Evolutionary conservation across 2,329 filamentous ascomycete species (phyloP).

Genomic region (Neofusicoccum cordaticola): DNA sequence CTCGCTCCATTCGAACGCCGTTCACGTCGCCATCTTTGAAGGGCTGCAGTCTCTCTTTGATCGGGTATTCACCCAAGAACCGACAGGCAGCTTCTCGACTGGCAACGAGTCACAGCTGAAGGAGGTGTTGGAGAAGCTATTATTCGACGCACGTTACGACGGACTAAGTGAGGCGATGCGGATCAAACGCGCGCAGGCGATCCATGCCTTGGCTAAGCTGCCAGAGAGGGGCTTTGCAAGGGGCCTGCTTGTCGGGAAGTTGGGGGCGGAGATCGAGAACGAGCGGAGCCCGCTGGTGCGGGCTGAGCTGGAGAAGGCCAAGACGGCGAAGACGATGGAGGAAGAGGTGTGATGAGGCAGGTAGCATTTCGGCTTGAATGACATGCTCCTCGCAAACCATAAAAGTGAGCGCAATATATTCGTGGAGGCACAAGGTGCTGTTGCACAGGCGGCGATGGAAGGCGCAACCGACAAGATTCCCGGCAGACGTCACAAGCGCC

Average conservation of each 20-base stretch:
- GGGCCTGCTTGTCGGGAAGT: slow-evolving; percentile 22
- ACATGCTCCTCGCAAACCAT: not conserved
- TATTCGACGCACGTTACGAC: slow-evolving; percentile 27
- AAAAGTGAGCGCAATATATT: too few species aligned
- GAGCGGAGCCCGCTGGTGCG: slow-evolving; percentile 26
- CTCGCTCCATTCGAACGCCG: slow-evolving; percentile 23
- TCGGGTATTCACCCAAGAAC: not conserved
- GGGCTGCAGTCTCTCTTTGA: slow-evolving; percentile 24
- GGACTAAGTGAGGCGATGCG: slow-evolving; percentile 29
- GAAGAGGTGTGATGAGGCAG: not conserved
- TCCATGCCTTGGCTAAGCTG: slow-evolving; percentile 23
- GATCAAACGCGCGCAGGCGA: slow-evolving; percentile 28
- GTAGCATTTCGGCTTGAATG: not conserved
- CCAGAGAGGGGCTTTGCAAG: slow-evolving; percentile 17
- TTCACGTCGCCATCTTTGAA: slow-evolving; percentile 27
- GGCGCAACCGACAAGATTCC: not conserved
- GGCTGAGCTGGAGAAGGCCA: slow-evolving; percentile 24
- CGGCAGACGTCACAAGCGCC: too few species aligned
- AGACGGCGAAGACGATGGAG: slow-evolving; percentile 4
- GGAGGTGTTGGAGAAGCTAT: slow-evolving; percentile 22
- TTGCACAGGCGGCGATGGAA: too few species aligned
- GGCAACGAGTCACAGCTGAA: slow-evolving; percentile 18
- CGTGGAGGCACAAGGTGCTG: too few species aligned
- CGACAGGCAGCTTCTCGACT: not conserved
- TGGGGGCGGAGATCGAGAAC: slow-evolving; percentile 21